Evolutionary conservation across 441 rosid genomes (phyloP), one percentile per base, ranked within the genome.

Genomic region (Corymbia citriodora): DNA sequence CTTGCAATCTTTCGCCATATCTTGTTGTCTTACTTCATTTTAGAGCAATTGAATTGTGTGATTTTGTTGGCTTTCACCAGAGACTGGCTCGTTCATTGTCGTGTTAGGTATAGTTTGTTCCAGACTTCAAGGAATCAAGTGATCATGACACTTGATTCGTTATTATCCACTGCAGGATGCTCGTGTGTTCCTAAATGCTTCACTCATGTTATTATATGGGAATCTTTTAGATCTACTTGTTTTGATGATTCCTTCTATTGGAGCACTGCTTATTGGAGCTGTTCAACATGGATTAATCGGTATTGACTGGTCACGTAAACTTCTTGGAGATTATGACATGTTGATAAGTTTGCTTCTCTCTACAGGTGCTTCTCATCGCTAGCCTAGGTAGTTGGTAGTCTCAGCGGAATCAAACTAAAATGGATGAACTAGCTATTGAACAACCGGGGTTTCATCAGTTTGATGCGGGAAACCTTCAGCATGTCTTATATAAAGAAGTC

Each of bases 1-100:
- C 91, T 82, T 90, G 87, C 91, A 79, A 68, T 88, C 88, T 91
- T 94, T 59, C 92, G 90, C 90, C 54, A 14, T 29, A 13, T 36
- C 17, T 87, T 87, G 81, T 93, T 91, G 57, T 88, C 88, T 91
- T 90, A 45, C 91, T 89, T 7, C 11, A n/a, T 91, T 91, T 68
- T 25, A 92, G 95, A 92, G 92, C 74, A 87, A n/a, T 91, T 94
- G 96, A 98, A 95, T 94, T 81, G 92, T 93, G 95, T 96, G 93
- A 91, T 55, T 96, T 87, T 93, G 90, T 92, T 92, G 70, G 94
- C 94, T 95, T 93, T 93, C 93, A 95, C 96, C 82, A 88, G 93
- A 95, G 98, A 95, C 94, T 91, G 92, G 94, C 93, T 93, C 92
- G 31, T 92, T 91, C 86, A 89, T 90, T 94, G 89, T 91, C 92